Evolutionary conservation across 202 grass and related monocot species (phyloP).

Genomic region (Schoenoplectus triqueter): DNA sequence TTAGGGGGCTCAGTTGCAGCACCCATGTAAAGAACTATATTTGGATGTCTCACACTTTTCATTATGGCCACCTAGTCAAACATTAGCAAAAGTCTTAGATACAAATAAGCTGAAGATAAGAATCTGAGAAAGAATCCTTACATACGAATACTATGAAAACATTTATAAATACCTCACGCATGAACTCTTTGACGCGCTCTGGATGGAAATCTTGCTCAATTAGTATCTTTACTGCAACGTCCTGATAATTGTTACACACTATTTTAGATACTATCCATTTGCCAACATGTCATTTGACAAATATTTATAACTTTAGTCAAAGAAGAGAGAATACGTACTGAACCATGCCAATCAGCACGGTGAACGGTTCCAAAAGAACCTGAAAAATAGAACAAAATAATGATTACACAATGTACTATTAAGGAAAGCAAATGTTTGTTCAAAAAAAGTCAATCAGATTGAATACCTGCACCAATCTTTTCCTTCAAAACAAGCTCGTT

Average conservation of each 20-base stretch:
- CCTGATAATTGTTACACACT: conserved; percentile 54
- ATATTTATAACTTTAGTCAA: conserved; percentile 7
- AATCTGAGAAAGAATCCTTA: neutral
- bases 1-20: conserved; percentile 91
- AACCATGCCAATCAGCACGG: conserved; percentile 99
- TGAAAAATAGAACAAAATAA: conserved; percentile 48
- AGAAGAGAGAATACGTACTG: conserved; percentile 55
- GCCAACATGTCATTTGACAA: neutral
- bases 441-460: conserved; percentile 27
- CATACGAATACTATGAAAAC: neutral
- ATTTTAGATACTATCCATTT: conserved; percentile 12
- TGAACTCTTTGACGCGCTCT: conserved; percentile 83
- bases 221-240: conserved; percentile 98
- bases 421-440: conserved; percentile 12
- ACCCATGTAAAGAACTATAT: conserved; percentile 99
- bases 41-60: conserved; percentile 98
- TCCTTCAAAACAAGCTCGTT: conserved; percentile 80
- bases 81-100: conserved; percentile 19
- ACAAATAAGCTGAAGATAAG: conserved; percentile 3
- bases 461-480: conserved; percentile 94
- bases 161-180: conserved; percentile 78
- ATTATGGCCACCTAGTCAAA: conserved; percentile 79
- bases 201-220: conserved; percentile 99
- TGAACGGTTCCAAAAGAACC: conserved; percentile 98
- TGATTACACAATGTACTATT: neutral